These are phyloP conservation scores for Apophysomyces variabilis DNA, from an alignment of 371 early-diverging fungal species.

Conservation along the genomic window DNA sequence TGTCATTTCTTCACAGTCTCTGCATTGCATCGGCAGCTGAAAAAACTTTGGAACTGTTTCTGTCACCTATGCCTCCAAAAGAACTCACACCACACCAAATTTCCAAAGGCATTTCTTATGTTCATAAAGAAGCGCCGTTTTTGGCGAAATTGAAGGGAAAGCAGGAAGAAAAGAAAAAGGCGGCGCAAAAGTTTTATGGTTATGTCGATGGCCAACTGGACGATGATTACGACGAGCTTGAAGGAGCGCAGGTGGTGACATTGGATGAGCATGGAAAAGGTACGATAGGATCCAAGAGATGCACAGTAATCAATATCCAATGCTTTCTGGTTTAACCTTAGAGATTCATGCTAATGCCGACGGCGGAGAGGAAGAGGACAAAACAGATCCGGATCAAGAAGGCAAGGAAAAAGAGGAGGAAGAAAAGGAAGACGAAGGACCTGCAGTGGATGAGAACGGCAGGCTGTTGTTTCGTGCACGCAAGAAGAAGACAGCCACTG, in stretches of 20 bases:
- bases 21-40: too few species aligned
- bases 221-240: constrained; percentile 51
- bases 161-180: constrained; percentile 25
- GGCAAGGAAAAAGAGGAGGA: constrained; percentile 18
- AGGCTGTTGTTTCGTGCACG: constrained; percentile 42
- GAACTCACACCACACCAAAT: constrained; percentile 51
- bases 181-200: constrained; percentile 36
- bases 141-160: constrained; percentile 40
- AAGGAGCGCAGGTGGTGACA: constrained; percentile 53
- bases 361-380: constrained; percentile 25
- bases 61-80: constrained; percentile 30
- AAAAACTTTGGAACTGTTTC: too few species aligned
- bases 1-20: too few species aligned
- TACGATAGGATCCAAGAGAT: not conserved
- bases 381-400: constrained; percentile 12
- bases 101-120: constrained; percentile 47
- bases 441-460: constrained; percentile 47
- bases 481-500: constrained; percentile 25
- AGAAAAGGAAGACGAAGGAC: constrained; percentile 29
- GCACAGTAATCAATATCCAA: too few species aligned
- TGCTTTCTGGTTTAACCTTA: not conserved
- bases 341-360: constrained; percentile 31
- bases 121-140: constrained; percentile 54
- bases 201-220: constrained; percentile 53
- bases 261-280: constrained; percentile 55